Evolutionary conservation across 2,329 filamentous ascomycete species (phyloP).

Genomic region (Boeremia exigua): DNA sequence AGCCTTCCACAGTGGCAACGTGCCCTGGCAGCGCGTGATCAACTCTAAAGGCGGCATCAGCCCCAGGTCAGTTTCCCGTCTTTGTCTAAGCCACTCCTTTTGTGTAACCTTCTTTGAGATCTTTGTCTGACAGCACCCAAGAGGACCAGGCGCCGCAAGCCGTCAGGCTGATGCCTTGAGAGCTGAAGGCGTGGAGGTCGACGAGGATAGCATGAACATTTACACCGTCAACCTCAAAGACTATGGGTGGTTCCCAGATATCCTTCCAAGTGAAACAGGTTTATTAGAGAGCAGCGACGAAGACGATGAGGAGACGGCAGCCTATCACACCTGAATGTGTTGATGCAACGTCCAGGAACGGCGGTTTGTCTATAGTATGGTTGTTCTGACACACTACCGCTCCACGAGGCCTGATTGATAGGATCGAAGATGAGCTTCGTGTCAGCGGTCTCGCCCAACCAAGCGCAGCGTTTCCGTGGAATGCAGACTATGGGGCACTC

Average conservation of each 20-base stretch:
- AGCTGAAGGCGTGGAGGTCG: slow-evolving; percentile 56
- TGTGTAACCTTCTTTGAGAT: slow-evolving; percentile 6
- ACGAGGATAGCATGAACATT: slow-evolving; percentile 54
- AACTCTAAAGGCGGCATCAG: slow-evolving; percentile 87
- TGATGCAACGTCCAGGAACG: slow-evolving; percentile 1
- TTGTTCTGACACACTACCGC: slow-evolving; percentile 14
- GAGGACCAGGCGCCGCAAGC: slow-evolving; percentile 53
- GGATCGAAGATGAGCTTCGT: neutral
- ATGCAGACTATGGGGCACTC: slow-evolving; percentile 14
- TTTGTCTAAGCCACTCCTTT: slow-evolving; percentile 11
- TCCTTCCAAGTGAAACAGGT: slow-evolving; percentile 56
- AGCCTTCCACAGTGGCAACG: slow-evolving; percentile 74
- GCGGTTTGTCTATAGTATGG: slow-evolving; percentile 2
- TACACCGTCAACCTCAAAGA: slow-evolving; percentile 53
- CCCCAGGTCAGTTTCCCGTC: slow-evolving; percentile 65
- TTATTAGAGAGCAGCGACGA: slow-evolving; percentile 42
- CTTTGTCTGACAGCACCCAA: slow-evolving; percentile 38
- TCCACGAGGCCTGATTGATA: slow-evolving; percentile 11
- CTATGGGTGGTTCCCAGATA: slow-evolving; percentile 60
- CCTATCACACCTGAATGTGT: slow-evolving; percentile 41
- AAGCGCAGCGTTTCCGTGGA: slow-evolving; percentile 12
- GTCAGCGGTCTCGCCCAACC: slow-evolving; percentile 18
- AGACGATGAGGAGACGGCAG: slow-evolving; percentile 40
- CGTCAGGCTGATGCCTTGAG: slow-evolving; percentile 55
- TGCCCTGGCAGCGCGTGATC: slow-evolving; percentile 95